Evolutionary conservation across 2,329 filamentous ascomycete genomes (phyloP).

Genomic region (Lomentospora prolificans): DNA sequence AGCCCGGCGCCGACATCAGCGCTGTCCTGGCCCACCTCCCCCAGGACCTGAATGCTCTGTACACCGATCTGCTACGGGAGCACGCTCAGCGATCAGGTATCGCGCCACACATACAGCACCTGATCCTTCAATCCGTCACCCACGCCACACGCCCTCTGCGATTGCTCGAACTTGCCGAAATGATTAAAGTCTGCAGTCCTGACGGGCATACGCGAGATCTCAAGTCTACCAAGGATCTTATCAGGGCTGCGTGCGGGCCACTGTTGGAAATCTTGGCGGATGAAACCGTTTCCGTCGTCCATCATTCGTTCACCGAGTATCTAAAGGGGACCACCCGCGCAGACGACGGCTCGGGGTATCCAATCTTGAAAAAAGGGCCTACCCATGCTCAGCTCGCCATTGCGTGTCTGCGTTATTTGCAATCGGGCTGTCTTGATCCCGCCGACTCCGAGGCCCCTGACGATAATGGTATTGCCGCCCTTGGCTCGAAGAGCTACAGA

Average conservation of each 20-base stretch:
- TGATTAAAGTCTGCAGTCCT: constrained; percentile 16
- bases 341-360: constrained; percentile 10
- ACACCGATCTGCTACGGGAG: constrained; percentile 27
- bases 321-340: constrained; percentile 14
- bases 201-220: constrained; percentile 10
- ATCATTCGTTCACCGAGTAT: constrained; percentile 40
- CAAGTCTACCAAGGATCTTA: constrained; percentile 24
- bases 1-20: constrained; percentile 16
- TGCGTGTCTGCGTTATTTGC: constrained; percentile 15
- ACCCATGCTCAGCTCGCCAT: constrained; percentile 16
- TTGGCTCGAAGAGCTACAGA: no score
- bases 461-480: no score
- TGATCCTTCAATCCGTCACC: constrained; percentile 30
- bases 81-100: constrained; percentile 24
- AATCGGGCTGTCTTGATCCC: constrained; percentile 12
- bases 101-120: constrained; percentile 21
- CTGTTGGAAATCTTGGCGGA: constrained; percentile 34
- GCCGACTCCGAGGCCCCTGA: not conserved
- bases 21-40: constrained; percentile 23
- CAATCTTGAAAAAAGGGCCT: constrained; percentile 11
- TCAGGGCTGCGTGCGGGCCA: constrained; percentile 30
- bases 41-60: constrained; percentile 27
- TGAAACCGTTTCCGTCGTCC: constrained; percentile 33
- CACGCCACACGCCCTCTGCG: constrained; percentile 30
- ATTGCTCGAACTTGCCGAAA: constrained; percentile 29